phyloP scores from a whole-genome alignment of 371 early-diverging fungal species.

The Saksenaea oblongispora region DNA sequence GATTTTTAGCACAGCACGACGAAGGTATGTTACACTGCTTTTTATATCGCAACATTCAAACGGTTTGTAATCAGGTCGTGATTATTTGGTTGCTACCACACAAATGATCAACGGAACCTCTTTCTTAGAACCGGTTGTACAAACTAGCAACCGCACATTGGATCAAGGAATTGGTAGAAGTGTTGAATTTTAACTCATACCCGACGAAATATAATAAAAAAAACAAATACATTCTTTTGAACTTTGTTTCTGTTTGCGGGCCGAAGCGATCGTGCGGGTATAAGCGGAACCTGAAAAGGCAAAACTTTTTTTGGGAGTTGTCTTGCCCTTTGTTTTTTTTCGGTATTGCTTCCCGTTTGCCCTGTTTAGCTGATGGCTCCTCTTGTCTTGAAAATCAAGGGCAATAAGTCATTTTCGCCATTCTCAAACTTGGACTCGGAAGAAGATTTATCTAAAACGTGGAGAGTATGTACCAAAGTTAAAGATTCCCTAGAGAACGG shows the following conservation, averaged over 20 bases:
- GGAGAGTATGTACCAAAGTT: slow-evolving; percentile 87
- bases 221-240: not conserved
- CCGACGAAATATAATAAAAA: not conserved
- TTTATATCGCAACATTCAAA: not conserved
- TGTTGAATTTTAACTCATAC: not conserved
- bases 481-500: slow-evolving; percentile 89
- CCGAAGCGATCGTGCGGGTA: not conserved
- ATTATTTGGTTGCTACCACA: slow-evolving; percentile 86
- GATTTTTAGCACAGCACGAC: slow-evolving; percentile 80
- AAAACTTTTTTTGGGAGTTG: slow-evolving; percentile 6
- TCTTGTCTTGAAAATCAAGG: slow-evolving; percentile 76
- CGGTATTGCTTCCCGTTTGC: slow-evolving; percentile 1
- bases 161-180: slow-evolving; percentile 7
- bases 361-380: slow-evolving; percentile 62
- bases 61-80: slow-evolving; percentile 61
- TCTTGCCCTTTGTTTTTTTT: slow-evolving; percentile 8
- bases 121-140: slow-evolving; percentile 64
- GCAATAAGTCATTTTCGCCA: slow-evolving; percentile 71
- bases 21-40: slow-evolving; percentile 50
- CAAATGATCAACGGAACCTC: slow-evolving; percentile 84
- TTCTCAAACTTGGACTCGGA: slow-evolving; percentile 72
- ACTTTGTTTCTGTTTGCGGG: not conserved
- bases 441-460: slow-evolving; percentile 74
- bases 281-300: not conserved
- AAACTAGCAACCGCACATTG: slow-evolving; percentile 17